Percentiles rank a stretch among this genome's conserved stretches.
Evolutionary conservation across 495 filamentous ascomycete species (phyloP).

Genomic region (Xylaria longipes): DNA sequence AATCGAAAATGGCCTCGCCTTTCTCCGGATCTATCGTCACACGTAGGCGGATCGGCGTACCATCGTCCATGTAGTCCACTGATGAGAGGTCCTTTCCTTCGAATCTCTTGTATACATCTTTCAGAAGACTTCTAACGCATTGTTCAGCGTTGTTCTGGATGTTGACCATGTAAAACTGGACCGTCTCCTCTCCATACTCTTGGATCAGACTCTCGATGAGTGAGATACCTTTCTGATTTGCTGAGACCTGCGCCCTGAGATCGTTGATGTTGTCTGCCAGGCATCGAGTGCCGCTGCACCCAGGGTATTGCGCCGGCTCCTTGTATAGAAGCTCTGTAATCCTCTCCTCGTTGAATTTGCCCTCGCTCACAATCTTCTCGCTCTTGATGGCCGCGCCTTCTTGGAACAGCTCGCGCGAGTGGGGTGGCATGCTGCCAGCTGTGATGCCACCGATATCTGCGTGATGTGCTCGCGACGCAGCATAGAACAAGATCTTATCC

Average conservation of each 20-base stretch:
- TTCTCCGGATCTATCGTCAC: slow-evolving; percentile 82
- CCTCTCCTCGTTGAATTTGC: slow-evolving; percentile 85
- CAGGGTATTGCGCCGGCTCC: slow-evolving; percentile 84
- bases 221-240: slow-evolving; percentile 94
- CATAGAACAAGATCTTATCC: slow-evolving; percentile 93
- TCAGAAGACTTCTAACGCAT: slow-evolving; percentile 85
- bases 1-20: slow-evolving; percentile 91
- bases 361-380: slow-evolving; percentile 92
- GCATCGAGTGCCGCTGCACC: slow-evolving; percentile 88
- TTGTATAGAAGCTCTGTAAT: slow-evolving; percentile 83
- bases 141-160: slow-evolving; percentile 93
- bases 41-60: slow-evolving; percentile 82
- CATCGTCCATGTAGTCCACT: slow-evolving; percentile 93
- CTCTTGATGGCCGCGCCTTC: slow-evolving; percentile 94
- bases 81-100: slow-evolving; percentile 76
- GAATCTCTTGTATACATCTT: slow-evolving; percentile 76
- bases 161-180: slow-evolving; percentile 93
- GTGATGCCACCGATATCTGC: slow-evolving; percentile 97
- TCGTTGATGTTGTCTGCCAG: slow-evolving; percentile 95
- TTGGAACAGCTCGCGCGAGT: slow-evolving; percentile 90
- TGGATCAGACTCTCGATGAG: slow-evolving; percentile 84
- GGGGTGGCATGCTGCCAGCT: slow-evolving; percentile 95
- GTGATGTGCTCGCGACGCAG: slow-evolving; percentile 93
- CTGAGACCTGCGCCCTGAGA: slow-evolving; percentile 93
- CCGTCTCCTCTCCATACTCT: slow-evolving; percentile 89